phyloP scores from a whole-genome alignment of 2,329 filamentous ascomycete genomes.

The Talaromyces islandicus region DNA sequence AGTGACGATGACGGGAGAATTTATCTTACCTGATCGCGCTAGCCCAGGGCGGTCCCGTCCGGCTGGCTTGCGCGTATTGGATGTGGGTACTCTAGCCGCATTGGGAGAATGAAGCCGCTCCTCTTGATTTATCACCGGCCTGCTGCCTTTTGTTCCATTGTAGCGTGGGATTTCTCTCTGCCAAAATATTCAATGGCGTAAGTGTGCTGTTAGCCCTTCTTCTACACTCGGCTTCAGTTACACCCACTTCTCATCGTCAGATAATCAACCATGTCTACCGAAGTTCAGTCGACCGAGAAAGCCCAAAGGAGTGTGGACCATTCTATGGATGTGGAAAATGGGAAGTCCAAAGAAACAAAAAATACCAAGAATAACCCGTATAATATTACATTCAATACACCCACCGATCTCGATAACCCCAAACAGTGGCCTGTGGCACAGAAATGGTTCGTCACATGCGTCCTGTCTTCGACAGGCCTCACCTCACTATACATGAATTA shows the following conservation, averaged over 20 bases:
- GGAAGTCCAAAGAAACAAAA: neutral
- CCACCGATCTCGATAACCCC: constrained; percentile 29
- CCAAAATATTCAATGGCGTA: neutral
- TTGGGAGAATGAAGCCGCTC: neutral
- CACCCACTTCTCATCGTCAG: neutral
- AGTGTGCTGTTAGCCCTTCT: neutral
- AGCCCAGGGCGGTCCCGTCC: neutral
- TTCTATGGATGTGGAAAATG: neutral
- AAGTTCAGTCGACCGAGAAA: neutral
- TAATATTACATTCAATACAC: constrained; percentile 36
- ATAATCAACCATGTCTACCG: neutral
- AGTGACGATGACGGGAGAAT: neutral
- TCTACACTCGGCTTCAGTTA: neutral
- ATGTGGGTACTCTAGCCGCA: neutral
- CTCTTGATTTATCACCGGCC: neutral
- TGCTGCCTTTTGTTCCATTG: neutral
- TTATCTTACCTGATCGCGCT: constrained; percentile 9
- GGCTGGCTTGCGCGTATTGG: neutral
- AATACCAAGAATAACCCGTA: constrained; percentile 5
- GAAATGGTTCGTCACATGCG: constrained; percentile 48
- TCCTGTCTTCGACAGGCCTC: constrained; percentile 47
- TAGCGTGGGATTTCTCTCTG: neutral
- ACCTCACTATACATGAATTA: constrained; percentile 44
- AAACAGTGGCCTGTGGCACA: constrained; percentile 43
- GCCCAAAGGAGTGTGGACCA: neutral